Base-by-base conservation (phyloP, 805 yeast genomes). In the Kodamaea kakaduensis region DNA sequence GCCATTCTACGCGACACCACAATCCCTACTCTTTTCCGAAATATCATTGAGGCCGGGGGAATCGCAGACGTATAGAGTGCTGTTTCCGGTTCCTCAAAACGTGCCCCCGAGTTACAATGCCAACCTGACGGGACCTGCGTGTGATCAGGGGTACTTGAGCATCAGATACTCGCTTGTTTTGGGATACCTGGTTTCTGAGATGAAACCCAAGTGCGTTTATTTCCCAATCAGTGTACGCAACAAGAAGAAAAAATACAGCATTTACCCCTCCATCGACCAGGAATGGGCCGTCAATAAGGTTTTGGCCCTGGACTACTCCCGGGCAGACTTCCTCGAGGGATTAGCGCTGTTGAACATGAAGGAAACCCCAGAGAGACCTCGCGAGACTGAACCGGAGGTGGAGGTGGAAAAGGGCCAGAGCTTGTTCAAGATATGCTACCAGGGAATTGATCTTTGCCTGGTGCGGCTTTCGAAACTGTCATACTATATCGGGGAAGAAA, bases 51-150 rank as follows among this genome's bases (percentile, higher is more conserved):
- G 36, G 6, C 51, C 53, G 12, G 40, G 41, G 2, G 40, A 48
- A 1, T 21, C 44, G 1, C 48, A 48, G 31, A 23, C 42, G 3
- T 59, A 51, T 42, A 43, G 35, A 12, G 33, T 65, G 6, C 26
- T 9, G 4, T 18, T 19, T 6, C 32, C 32, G 8, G 15, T 28
- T n/a, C 28, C 27, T 4, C 50, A 42, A 26, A 46, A 62, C 36
- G 43, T 58, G 20, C 70, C 73, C 6, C 73, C 73, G 0, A 54
- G 64, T 9, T 67, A 67, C 46, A 67, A 67, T 42, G 45, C 64
- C 6, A 47, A 51, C 10, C 68, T 63, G 70, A 61, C 71, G 0
- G 68, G 69, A 0, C 47, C 58, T 1, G 51, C 53, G 3, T 53
- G 68, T 21, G 71, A 66, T 25, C 67, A 58, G 31, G 71, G 71